Conservation (phyloP, 2,329 filamentous ascomycete genomes). For the Cadophora malorum region DNA sequence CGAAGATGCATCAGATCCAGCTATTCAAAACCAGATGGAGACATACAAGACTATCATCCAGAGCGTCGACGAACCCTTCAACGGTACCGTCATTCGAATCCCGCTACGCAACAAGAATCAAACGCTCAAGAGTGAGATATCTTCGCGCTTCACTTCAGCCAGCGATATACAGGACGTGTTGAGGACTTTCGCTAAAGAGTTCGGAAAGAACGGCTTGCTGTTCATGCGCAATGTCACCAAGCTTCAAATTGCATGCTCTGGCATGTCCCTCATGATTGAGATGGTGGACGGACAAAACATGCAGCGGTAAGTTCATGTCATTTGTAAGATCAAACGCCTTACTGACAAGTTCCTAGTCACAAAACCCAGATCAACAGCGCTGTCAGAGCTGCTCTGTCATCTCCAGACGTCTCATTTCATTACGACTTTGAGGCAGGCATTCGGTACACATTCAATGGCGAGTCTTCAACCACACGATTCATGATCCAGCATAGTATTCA, state of each 20-base stretch:
- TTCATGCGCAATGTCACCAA: conserved; percentile 45
- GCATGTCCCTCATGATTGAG: conserved; percentile 30
- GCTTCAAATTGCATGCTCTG: conserved; percentile 32
- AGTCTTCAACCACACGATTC: conserved; percentile 28
- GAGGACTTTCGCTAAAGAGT: conserved; percentile 39
- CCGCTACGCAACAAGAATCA: conserved; percentile 43
- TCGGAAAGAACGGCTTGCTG: conserved; percentile 42
- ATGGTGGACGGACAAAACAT: conserved; percentile 27
- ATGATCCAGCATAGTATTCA: conserved; percentile 45
- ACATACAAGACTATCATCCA: conserved; percentile 41
- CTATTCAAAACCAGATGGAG: conserved; percentile 44
- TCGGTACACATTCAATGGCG: conserved; percentile 16
- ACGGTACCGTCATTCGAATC: conserved; percentile 47
- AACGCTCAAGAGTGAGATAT: conserved; percentile 43
- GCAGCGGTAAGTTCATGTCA: conserved; percentile 32
- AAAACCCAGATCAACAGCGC: conserved; percentile 36
- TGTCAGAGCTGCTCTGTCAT: conserved; percentile 23
- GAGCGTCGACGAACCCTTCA: conserved; percentile 30
- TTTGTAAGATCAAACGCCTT: conserved; percentile 10
- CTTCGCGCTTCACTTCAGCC: conserved; percentile 34
- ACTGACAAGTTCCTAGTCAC: conserved; percentile 24
- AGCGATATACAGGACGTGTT: conserved; percentile 42
- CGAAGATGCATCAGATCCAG: conserved; percentile 28
- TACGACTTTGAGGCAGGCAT: conserved; percentile 32
- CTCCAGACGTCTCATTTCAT: conserved; percentile 31